Percentiles rank a stretch among this genome's conserved stretches.
Conservation (phyloP, 108 stramenopile genomes). For the Nitzschia putrida region DNA sequence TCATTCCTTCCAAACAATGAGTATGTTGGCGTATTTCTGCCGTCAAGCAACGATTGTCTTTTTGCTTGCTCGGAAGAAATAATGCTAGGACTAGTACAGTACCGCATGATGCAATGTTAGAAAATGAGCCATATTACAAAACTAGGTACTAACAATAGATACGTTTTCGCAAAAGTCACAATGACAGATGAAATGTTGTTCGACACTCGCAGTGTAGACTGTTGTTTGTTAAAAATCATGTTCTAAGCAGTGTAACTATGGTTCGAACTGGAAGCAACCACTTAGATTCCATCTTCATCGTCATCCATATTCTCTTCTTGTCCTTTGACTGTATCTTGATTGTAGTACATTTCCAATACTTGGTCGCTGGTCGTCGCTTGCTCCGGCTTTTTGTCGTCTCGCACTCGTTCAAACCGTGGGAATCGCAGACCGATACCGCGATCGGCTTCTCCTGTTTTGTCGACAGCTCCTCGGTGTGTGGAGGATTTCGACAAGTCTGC, state of each 20-base stretch:
- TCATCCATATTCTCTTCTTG: slow-evolving; percentile 41
- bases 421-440: slow-evolving; percentile 98
- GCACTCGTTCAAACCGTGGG: slow-evolving; percentile 95
- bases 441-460: slow-evolving; percentile 77
- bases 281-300: slow-evolving; percentile 27
- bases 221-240: too few species aligned
- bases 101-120: neutral
- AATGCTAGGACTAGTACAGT: too few species aligned
- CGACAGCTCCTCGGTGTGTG: slow-evolving; percentile 86
- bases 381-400: slow-evolving; percentile 97
- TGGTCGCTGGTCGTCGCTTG: slow-evolving; percentile 95
- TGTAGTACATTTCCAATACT: slow-evolving; percentile 93
- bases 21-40: too few species aligned
- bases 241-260: too few species aligned
- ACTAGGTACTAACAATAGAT: too few species aligned
- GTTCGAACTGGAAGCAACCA: too few species aligned
- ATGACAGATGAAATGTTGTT: too few species aligned
- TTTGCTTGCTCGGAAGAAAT: too few species aligned
- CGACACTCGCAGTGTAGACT: too few species aligned
- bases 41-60: too few species aligned
- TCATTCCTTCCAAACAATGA: too few species aligned
- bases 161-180: too few species aligned
- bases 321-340: slow-evolving; percentile 82
- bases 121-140: neutral
- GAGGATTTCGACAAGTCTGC: slow-evolving; percentile 95